Conservation (phyloP, 306 rosid species). For the Fagus sylvatica region DNA sequence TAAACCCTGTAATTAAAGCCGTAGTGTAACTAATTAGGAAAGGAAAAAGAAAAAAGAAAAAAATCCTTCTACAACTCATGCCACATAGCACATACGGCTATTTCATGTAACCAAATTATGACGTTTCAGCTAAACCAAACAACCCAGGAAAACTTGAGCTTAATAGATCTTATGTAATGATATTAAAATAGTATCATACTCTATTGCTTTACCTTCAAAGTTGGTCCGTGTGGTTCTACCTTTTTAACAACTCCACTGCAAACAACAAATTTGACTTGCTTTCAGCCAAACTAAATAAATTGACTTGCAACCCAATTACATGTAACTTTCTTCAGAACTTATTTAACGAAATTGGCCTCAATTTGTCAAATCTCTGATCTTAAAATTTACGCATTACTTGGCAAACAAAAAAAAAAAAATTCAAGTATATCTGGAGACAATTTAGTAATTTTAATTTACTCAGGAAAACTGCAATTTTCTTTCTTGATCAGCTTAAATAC, state of each 20-base stretch:
- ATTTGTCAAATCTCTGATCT: not conserved
- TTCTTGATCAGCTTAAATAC: conserved; percentile 30
- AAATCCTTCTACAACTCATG: no score
- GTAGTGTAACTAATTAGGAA: no score
- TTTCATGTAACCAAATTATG: not conserved
- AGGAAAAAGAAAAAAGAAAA: no score
- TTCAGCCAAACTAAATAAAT: not conserved
- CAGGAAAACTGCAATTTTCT: conserved; percentile 30
- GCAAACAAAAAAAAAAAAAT: no score
- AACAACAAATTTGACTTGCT: not conserved
- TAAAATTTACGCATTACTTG: not conserved
- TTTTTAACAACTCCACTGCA: not conserved
- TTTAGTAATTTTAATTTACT: not conserved
- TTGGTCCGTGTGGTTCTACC: not conserved
- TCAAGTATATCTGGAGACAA: not conserved
- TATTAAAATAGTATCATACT: no score
- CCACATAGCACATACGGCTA: not conserved
- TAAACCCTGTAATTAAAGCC: no score
- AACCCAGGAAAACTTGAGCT: not conserved
- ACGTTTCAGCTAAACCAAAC: not conserved
- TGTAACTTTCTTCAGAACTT: not conserved
- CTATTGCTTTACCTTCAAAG: not conserved
- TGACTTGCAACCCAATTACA: not conserved
- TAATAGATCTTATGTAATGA: not conserved
- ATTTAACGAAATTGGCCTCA: not conserved